Evolutionary conservation across 2,329 filamentous ascomycete genomes (phyloP).

Genomic region (Huntiella abstrusa): DNA sequence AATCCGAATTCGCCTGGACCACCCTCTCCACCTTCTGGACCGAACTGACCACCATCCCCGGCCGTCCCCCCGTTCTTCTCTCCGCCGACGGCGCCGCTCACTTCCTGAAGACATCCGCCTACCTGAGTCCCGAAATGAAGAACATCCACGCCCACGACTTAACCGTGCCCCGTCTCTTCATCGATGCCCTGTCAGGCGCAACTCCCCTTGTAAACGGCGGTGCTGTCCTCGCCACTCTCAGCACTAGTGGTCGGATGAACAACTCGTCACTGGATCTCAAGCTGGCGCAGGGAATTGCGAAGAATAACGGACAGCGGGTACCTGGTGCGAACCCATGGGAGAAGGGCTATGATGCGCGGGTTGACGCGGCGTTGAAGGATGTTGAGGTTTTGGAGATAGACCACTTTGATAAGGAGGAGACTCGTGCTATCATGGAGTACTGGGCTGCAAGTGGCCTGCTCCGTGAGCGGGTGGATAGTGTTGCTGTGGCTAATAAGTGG

Average conservation of each 20-base stretch:
- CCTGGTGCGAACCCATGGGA: constrained; percentile 33
- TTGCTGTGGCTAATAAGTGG: constrained; percentile 65
- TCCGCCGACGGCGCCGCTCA: constrained; percentile 62
- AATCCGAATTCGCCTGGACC: constrained; percentile 60
- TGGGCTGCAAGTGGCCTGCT: constrained; percentile 75
- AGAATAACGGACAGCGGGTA: constrained; percentile 19
- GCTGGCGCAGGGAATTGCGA: constrained; percentile 36
- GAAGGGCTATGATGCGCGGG: constrained; percentile 36
- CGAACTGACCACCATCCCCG: constrained; percentile 43
- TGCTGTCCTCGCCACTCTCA: constrained; percentile 56
- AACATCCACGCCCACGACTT: constrained; percentile 77
- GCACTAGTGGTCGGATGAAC: constrained; percentile 47
- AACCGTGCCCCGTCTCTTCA: constrained; percentile 53
- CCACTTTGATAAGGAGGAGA: constrained; percentile 56
- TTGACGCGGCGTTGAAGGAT: constrained; percentile 32
- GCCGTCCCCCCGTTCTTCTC: constrained; percentile 46
- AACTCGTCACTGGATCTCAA: constrained; percentile 50
- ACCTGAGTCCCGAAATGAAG: constrained; percentile 51
- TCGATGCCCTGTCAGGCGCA: constrained; percentile 48
- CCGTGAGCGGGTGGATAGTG: constrained; percentile 49
- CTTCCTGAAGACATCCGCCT: constrained; percentile 61
- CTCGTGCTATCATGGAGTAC: constrained; percentile 72
- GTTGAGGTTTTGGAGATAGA: constrained; percentile 37
- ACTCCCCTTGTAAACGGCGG: constrained; percentile 50
- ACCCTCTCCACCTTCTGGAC: constrained; percentile 66